Conservation (phyloP, 495 filamentous ascomycete genomes). For the Tuber umbilicatum region DNA sequence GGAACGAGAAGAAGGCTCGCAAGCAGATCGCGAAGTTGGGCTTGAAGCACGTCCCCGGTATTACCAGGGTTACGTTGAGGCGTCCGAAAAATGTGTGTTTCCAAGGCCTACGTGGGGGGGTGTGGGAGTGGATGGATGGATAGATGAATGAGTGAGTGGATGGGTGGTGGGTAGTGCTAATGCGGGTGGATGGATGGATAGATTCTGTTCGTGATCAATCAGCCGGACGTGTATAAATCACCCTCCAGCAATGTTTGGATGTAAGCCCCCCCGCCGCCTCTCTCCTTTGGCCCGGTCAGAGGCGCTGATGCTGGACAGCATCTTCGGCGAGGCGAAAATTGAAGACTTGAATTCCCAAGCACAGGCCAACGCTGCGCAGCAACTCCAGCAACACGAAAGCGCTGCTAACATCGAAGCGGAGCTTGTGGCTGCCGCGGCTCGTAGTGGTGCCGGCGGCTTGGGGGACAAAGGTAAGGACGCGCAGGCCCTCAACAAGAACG, state of each 20-base stretch:
- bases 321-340: conserved; percentile 99
- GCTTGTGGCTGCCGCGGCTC: conserved; percentile 58
- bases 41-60: conserved; percentile 89
- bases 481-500: conserved; percentile 67
- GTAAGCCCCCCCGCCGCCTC: conserved; percentile 50
- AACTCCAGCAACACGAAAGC: conserved; percentile 67
- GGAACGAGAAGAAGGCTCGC: conserved; percentile 99
- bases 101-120: conserved; percentile 3
- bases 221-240: conserved; percentile 98
- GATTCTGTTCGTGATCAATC: conserved; percentile 99
- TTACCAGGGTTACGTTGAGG: conserved; percentile 94
- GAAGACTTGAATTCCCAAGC: conserved; percentile 98
- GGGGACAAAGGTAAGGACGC: conserved; percentile 64
- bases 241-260: conserved; percentile 99
- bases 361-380: conserved; percentile 86
- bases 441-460: conserved; percentile 21
- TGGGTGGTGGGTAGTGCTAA: background rate
- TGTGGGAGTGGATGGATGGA: background rate
- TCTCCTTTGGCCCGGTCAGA: background rate
- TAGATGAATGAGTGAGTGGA: conserved; percentile 64
- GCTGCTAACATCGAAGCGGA: conserved; percentile 46
- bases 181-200: conserved; percentile 40
- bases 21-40: conserved; percentile 98
- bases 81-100: conserved; percentile 94
- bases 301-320: conserved; percentile 54